Conservation (phyloP, 805 yeast species). For the Kuraishia piskuri region DNA sequence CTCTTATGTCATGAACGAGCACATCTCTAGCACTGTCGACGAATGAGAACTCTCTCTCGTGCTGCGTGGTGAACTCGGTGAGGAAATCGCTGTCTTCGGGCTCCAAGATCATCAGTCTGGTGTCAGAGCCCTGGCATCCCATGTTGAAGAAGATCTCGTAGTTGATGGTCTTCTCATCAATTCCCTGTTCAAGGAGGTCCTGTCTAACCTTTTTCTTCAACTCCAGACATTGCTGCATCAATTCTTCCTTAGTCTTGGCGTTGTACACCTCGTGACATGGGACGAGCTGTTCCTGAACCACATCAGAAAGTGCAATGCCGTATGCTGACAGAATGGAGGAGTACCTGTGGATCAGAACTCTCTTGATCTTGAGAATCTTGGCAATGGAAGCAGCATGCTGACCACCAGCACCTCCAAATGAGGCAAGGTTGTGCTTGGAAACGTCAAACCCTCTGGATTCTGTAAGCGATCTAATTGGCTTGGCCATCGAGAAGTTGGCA, state of each 20-base stretch:
- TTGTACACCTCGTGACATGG: constrained; percentile 15
- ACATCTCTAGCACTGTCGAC: constrained; percentile 14
- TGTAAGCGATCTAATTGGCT: constrained; percentile 78
- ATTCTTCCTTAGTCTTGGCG: constrained; percentile 5
- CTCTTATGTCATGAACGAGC: constrained; percentile 32
- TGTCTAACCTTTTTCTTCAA: constrained; percentile 9
- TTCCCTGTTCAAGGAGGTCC: constrained; percentile 23
- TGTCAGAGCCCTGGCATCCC: constrained; percentile 85
- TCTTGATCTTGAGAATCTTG: constrained; percentile 53
- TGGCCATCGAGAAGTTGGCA: constrained; percentile 83
- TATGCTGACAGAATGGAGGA: constrained; percentile 82
- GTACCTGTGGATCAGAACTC: constrained; percentile 69
- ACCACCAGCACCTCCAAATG: constrained; percentile 94
- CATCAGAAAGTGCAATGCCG: constrained; percentile 80
- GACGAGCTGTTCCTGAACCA: constrained; percentile 22
- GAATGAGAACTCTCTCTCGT: constrained; percentile 25
- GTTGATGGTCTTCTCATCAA: constrained; percentile 13
- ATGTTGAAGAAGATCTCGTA: constrained; percentile 66
- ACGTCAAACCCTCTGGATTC: constrained; percentile 76
- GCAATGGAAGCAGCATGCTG: constrained; percentile 83
- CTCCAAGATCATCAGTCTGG: constrained; percentile 62
- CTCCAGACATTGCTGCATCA: constrained; percentile 9
- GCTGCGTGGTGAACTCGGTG: constrained; percentile 16
- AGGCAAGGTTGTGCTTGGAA: constrained; percentile 60
- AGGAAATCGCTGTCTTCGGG: constrained; percentile 15